These are phyloP conservation scores for Pleomassaria siparia DNA, from an alignment of 2,329 filamentous ascomycete species.

Conservation along the genomic window DNA sequence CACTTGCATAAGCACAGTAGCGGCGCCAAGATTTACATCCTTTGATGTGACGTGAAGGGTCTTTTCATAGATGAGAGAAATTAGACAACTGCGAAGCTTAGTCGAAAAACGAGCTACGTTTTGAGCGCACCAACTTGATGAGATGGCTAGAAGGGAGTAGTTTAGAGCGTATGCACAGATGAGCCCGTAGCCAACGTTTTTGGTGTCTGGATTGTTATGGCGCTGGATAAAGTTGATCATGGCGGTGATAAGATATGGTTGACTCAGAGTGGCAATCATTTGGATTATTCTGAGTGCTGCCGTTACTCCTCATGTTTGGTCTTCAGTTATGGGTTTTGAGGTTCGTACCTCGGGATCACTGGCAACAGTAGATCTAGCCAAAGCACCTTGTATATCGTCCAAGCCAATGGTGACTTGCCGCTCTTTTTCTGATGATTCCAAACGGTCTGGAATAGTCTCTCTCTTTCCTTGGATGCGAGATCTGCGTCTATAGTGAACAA, in stretches of 20 bases:
- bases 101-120: conserved; percentile 21
- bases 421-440: conserved; percentile 14
- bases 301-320: background rate
- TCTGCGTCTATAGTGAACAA: conserved; percentile 27
- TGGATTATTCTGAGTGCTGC: conserved; percentile 9
- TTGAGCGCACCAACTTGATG: conserved; percentile 26
- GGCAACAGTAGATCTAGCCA: conserved; percentile 22
- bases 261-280: conserved; percentile 20
- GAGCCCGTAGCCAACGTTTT: conserved; percentile 26
- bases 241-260: conserved; percentile 27
- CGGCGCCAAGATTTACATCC: conserved; percentile 17
- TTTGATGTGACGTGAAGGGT: conserved; percentile 19
- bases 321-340: background rate
- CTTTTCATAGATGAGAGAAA: conserved; percentile 27
- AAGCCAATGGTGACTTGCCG: conserved; percentile 10
- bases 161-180: conserved; percentile 27
- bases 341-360: conserved; percentile 16
- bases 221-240: conserved; percentile 22
- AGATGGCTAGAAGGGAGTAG: conserved; percentile 22
- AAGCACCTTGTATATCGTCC: conserved; percentile 18
- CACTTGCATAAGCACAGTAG: conserved; percentile 29
- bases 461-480: conserved; percentile 20
- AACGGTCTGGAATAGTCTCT: conserved; percentile 16
- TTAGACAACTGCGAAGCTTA: conserved; percentile 25
- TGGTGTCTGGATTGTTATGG: conserved; percentile 1